A percentile compares a stretch with the other conserved stretches of the same genome.
Conservation (phyloP, 139 green algal genomes). For the Zygnema cylindricum region DNA sequence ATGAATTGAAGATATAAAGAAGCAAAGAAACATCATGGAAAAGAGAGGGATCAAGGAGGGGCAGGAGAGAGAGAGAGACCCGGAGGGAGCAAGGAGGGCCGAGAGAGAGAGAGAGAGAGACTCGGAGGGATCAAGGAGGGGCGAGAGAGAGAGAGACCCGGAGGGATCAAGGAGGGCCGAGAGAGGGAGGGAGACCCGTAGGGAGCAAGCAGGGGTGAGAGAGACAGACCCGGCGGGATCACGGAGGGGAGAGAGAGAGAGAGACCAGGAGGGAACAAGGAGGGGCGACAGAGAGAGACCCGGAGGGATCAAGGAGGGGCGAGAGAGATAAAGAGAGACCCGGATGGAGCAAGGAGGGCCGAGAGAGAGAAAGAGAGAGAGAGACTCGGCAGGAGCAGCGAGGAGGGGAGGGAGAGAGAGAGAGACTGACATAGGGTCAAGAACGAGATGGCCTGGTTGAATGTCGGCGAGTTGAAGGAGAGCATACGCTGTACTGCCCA, state of each 20-base stretch:
- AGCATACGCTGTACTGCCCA: slow-evolving; percentile 24
- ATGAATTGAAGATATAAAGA: too few species aligned
- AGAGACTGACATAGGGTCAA: slow-evolving; percentile 17
- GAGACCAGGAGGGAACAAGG: too few species aligned
- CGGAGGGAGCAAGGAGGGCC: background rate
- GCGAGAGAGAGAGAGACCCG: too few species aligned
- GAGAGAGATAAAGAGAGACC: background rate
- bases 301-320: background rate
- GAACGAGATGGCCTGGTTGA: background rate
- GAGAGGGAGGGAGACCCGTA: too few species aligned
- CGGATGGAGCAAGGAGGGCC: background rate
- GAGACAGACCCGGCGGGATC: too few species aligned
- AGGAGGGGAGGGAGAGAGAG: background rate
- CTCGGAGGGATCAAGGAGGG: background rate
- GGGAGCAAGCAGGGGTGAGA: too few species aligned
- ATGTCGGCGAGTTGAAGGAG: slow-evolving; percentile 14
- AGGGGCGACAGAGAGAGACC: too few species aligned
- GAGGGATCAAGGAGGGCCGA: too few species aligned
- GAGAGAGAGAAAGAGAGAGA: background rate
- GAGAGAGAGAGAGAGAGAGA: slow-evolving; percentile 8
- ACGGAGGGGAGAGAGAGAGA: too few species aligned
- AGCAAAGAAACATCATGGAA: too few species aligned
- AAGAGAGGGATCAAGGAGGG: background rate
- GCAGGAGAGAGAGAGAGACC: slow-evolving; percentile 10
- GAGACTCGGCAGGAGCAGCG: background rate